Conservation (phyloP, 805 yeast genomes). For the Nakazawaea laoshanensis region DNA sequence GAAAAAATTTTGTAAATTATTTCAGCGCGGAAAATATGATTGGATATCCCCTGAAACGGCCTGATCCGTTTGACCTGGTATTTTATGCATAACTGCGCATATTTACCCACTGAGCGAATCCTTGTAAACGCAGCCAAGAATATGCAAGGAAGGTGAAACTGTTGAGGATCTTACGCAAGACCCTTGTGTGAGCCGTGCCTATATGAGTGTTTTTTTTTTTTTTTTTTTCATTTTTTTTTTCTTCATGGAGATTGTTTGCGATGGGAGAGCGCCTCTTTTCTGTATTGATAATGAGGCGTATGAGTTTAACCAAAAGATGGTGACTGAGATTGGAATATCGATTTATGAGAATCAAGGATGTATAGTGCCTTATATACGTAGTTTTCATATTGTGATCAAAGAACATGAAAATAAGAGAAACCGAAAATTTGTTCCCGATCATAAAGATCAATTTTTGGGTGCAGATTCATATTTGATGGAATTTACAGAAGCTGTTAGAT, state of each 20-base stretch:
- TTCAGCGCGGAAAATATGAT: no score
- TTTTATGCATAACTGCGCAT: no score
- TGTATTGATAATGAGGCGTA: slow-evolving; percentile 51
- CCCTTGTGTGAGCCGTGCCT: no score
- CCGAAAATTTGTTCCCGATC: slow-evolving; percentile 47
- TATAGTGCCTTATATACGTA: slow-evolving; percentile 30
- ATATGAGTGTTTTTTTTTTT: no score
- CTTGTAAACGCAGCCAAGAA: neutral
- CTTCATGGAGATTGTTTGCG: no score
- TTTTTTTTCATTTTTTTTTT: no score
- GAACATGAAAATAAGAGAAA: slow-evolving; percentile 36
- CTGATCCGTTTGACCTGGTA: no score
- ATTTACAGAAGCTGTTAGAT: slow-evolving; percentile 23
- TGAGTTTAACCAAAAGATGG: slow-evolving; percentile 30
- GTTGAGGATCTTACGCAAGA: no score
- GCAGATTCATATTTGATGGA: slow-evolving; percentile 39
- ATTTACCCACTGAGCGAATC: no score
- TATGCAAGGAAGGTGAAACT: neutral
- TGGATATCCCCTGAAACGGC: no score
- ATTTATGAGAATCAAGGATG: slow-evolving; percentile 39
- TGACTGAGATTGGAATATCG: slow-evolving; percentile 53
- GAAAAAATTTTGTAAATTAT: no score
- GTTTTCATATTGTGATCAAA: slow-evolving; percentile 32
- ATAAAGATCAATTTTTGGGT: slow-evolving; percentile 38
- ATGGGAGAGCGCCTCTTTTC: slow-evolving; percentile 28